Conservation (phyloP, 495 filamentous ascomycete genomes). For the Neurospora sp. region DNA sequence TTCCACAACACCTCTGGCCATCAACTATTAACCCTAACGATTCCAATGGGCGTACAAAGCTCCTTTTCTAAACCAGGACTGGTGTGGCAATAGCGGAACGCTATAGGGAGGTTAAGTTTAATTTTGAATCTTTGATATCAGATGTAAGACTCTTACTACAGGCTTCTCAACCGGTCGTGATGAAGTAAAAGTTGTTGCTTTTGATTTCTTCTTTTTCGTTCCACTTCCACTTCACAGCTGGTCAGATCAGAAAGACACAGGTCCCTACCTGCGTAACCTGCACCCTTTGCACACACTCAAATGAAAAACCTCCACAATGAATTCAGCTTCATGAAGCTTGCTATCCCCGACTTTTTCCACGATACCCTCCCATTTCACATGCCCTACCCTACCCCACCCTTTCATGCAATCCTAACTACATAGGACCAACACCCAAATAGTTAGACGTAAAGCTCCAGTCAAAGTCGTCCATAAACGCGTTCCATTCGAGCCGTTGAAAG, state of each 20-base stretch:
- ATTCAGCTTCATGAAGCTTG: background rate
- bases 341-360: background rate
- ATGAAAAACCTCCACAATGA: background rate
- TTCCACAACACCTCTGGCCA: background rate
- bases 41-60: background rate
- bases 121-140: no score
- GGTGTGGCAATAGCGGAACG: no score
- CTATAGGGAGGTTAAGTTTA: no score
- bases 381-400: background rate
- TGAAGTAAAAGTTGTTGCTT: background rate
- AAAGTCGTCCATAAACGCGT: conserved; percentile 35
- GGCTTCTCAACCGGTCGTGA: background rate
- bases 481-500: conserved; percentile 31
- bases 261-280: no score
- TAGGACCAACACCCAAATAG: background rate
- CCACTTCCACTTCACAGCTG: background rate
- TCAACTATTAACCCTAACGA: background rate
- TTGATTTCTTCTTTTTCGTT: background rate
- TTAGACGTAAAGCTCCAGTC: conserved; percentile 32
- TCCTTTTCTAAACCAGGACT: background rate
- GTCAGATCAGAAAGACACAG: background rate
- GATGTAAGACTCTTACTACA: no score
- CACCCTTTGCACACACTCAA: background rate
- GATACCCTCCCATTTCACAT: background rate
- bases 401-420: background rate